Base-by-base conservation (phyloP, 2,329 filamentous ascomycete genomes). In the Ampelomyces quisqualis region DNA sequence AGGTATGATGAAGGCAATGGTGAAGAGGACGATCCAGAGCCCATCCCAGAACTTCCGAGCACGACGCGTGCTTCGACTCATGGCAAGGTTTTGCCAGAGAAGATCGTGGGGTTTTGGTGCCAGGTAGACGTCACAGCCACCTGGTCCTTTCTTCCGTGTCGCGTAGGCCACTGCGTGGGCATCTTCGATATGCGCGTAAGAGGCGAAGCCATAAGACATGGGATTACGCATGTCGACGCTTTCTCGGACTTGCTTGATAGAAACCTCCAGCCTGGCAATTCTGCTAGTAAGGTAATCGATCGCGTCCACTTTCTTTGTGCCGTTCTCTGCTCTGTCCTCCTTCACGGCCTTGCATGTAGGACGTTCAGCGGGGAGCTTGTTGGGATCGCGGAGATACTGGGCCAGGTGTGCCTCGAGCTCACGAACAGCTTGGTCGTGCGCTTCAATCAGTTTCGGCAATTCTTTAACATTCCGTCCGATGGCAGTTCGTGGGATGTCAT, bases 381-480 rank as follows among this genome's bases (percentile, higher is more conserved):
- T 78, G 0, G 93, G 91, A 45, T 95, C 85, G 64, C 84, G 90
- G 26, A 97, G 77, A 62, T 97, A 64, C 56, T 86, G 91, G 31
- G 93, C 88, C 34, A 98, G 72, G 10, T 91, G 78, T 28, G 79
- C 79, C 67, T 97, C 93, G 23, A 98, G 78, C 53, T 88, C 76
- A 34, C 86, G 82, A 15, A 98, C 91, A 0, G 84, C 77, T 48
- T 85, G 77, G 35, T 88, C 84, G 62, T 97, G 90, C 60, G 93
- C 79, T 45, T 85, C 80, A 48, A 97, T 93, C 43, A 97, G 73
- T 11, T 85, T 77, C 13, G 93, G 93, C 7, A 98, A 74, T 21
- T 90, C 84, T 65, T 91, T 95, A 48, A 96, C 89, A 57, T 96
- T 95, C 47, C 91, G 84, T 15, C 88, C 90, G 52, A 97, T 85